Evolutionary conservation across 257 asterid species (phyloP), one percentile per base, ranked within the genome.

Genomic region (Lycium barbarum): DNA sequence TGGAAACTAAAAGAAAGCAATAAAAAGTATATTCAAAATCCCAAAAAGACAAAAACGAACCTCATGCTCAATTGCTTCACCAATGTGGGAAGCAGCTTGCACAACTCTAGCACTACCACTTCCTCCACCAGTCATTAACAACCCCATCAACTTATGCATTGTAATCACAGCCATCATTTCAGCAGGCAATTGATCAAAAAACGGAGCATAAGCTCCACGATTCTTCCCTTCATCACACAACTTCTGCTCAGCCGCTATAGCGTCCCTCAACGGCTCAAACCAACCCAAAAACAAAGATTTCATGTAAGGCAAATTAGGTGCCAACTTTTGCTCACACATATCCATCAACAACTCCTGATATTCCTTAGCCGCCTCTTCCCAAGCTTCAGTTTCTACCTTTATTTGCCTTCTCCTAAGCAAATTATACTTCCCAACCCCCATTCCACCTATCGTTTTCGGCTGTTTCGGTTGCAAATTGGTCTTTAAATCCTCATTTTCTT

Each of bases 161-260:
- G 98, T 92, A 80, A 96, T 93, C 86, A 96, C 99, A 1, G 99
- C 95, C 97, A 95, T 96, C 98, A 92, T 96, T 72, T 90, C 98
- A 5, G 98, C 96, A 7, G 99, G 99, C 90, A 96, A 90, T 13
- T 74, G 91, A 86, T 91, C 90, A 89, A 96, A 90, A 80, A 88
- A 84, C 0, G 93, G 91, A 0, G 97, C 97, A 88, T 95, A 91
- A 0, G 92, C 91, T 9, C 78, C 79, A 1, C 92, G 91, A 55
- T 83, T 88, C 85, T 89, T 93, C 61, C 94, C 96, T 71, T 86
- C 88, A 84, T 74, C 55, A 35, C 96, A 95, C 90, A 89, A 84
- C 17, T 86, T 91, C 82, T 96, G 98, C 84, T 95, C 98, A 53
- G 98, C 95, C 81, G 86, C 93, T 85, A 96, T 96, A 62, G 97